Evolutionary conservation across 176 grass and related monocot genomes (phyloP).

Genomic region (Chloris gayana): DNA sequence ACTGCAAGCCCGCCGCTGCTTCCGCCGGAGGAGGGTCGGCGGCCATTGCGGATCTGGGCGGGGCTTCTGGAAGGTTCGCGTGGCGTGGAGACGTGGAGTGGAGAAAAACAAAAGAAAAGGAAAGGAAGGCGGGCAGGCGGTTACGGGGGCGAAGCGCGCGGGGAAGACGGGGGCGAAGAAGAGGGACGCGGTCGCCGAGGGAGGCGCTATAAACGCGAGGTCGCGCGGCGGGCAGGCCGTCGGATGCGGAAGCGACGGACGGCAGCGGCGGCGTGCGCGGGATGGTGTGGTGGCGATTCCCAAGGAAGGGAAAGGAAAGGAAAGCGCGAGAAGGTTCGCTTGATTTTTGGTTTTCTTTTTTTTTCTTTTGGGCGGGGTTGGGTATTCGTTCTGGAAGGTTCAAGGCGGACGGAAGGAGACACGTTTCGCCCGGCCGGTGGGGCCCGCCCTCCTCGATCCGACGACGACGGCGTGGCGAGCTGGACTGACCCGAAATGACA

Average conservation of each 20-base stretch:
- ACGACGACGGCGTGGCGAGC: not conserved
- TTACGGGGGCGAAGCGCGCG: not conserved
- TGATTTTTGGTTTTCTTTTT: no score
- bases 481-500: no score
- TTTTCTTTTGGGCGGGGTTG: not conserved
- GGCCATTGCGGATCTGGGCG: conserved; percentile 41
- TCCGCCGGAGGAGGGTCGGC: not conserved
- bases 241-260: not conserved
- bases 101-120: no score
- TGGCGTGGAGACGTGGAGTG: conserved; percentile 45
- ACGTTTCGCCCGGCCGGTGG: not conserved
- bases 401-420: conserved; percentile 6
- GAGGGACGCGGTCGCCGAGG: not conserved
- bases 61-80: conserved; percentile 62
- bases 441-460: not conserved
- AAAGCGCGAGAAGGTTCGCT: conserved; percentile 51
- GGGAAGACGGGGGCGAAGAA: not conserved
- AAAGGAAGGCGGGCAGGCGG: not conserved
- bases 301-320: not conserved
- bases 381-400: conserved; percentile 38
- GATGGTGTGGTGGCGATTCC: not conserved
- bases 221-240: not conserved
- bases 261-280: not conserved
- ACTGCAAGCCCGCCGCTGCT: no score
- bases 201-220: conserved; percentile 19